phyloP scores from a whole-genome alignment of 768 basidiomycete species.

The Tricholoma matsutake region DNA sequence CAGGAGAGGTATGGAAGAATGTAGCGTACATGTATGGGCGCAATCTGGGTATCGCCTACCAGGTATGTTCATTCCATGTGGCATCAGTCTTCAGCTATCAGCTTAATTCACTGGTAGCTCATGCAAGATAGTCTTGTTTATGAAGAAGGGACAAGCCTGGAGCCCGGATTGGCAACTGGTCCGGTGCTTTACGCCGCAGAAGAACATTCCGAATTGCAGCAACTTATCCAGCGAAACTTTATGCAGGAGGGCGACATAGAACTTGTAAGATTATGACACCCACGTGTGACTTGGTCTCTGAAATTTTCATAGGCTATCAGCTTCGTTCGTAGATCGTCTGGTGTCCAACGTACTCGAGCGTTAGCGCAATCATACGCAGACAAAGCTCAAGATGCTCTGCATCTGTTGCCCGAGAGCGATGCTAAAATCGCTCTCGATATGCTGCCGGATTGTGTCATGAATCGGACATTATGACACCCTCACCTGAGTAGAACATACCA shows the following conservation, averaged over 20 bases:
- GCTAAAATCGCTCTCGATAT: constrained; percentile 72
- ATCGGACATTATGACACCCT: constrained; percentile 47
- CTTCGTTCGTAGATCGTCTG: constrained; percentile 65
- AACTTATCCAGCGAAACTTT: constrained; percentile 80
- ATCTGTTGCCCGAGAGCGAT: constrained; percentile 75
- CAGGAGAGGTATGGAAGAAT: constrained; percentile 84
- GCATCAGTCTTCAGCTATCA: constrained; percentile 6
- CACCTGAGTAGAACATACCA: neutral
- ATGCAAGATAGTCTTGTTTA: constrained; percentile 83
- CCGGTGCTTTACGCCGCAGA: constrained; percentile 87
- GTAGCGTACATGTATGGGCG: constrained; percentile 88
- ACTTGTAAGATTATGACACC: constrained; percentile 43
- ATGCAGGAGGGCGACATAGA: constrained; percentile 76
- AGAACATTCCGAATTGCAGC: constrained; percentile 71
- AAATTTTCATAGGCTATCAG: constrained; percentile 52
- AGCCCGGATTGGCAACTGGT: constrained; percentile 58
- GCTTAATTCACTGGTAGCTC: constrained; percentile 44
- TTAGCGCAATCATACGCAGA: constrained; percentile 76
- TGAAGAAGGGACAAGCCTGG: constrained; percentile 38
- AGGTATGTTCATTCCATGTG: constrained; percentile 15
- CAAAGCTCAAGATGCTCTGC: constrained; percentile 69
- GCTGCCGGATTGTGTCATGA: constrained; percentile 65
- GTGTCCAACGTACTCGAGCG: constrained; percentile 71
- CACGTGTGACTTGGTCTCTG: neutral
- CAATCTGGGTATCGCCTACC: constrained; percentile 82